Percentiles rank a stretch among this genome's conserved stretches.
Evolutionary conservation across 768 basidiomycete species (phyloP).

Genomic region (Pseudohyphozyma bogoriensis): DNA sequence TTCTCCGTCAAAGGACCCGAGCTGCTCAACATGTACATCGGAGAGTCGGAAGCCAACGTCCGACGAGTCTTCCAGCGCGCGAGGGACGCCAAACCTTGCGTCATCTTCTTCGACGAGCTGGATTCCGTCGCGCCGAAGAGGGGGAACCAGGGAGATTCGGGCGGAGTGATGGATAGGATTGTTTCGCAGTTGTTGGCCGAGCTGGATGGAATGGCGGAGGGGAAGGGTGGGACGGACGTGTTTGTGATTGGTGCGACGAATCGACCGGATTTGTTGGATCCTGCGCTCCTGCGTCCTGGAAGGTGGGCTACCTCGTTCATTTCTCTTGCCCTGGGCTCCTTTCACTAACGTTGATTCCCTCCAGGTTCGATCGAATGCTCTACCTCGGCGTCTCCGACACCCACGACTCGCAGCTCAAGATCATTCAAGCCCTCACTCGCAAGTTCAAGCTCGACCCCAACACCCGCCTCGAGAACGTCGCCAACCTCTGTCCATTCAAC

Average conservation of each 20-base stretch:
- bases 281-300: constrained; percentile 77
- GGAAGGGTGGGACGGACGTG: constrained; percentile 49
- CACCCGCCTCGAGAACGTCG: constrained; percentile 55
- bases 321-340: too few relatives aligned
- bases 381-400: constrained; percentile 87
- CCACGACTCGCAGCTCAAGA: constrained; percentile 71
- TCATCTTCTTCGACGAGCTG: constrained; percentile 90
- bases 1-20: constrained; percentile 93
- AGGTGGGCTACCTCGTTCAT: constrained; percentile 42
- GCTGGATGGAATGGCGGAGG: constrained; percentile 64
- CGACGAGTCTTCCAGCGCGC: constrained; percentile 81
- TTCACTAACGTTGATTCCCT: background rate
- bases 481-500: constrained; percentile 73
- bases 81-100: constrained; percentile 56
- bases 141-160: constrained; percentile 70
- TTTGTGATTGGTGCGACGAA: constrained; percentile 96
- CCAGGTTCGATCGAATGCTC: constrained; percentile 89
- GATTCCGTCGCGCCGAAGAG: constrained; percentile 86
- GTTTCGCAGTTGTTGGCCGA: constrained; percentile 89
- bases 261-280: constrained; percentile 87
- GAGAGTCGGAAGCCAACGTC: constrained; percentile 87
- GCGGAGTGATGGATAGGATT: constrained; percentile 92
- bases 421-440: constrained; percentile 78
- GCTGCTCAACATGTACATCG: constrained; percentile 88
- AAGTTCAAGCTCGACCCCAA: constrained; percentile 73